Conservation (phyloP, 2,329 filamentous ascomycete genomes). For the Aquanectria penicillioides region DNA sequence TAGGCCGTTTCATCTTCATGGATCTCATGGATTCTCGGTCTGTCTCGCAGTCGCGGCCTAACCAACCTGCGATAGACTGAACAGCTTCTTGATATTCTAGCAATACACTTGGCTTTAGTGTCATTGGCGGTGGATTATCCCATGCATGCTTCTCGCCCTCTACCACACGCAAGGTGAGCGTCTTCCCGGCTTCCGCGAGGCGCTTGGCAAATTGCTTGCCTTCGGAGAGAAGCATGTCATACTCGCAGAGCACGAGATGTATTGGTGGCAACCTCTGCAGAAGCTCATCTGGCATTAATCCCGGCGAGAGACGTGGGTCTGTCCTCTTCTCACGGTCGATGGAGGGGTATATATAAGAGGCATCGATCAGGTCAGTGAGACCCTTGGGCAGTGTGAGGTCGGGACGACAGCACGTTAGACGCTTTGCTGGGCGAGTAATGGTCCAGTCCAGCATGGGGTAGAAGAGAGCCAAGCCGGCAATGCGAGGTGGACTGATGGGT, state of each 20-base stretch:
- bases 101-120: slow-evolving; percentile 55
- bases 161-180: slow-evolving; percentile 54
- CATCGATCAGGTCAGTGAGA: slow-evolving; percentile 71
- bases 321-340: slow-evolving; percentile 55
- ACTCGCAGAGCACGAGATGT: slow-evolving; percentile 70
- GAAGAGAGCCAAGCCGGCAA: slow-evolving; percentile 66
- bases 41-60: slow-evolving; percentile 50
- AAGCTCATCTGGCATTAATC: slow-evolving; percentile 63
- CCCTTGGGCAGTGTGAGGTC: slow-evolving; percentile 67
- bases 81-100: slow-evolving; percentile 59
- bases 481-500: slow-evolving; percentile 53
- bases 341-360: slow-evolving; percentile 67
- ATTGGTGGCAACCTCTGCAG: slow-evolving; percentile 63
- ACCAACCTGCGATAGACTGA: slow-evolving; percentile 53
- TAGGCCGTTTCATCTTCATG: slow-evolving; percentile 45
- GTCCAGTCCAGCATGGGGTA: slow-evolving; percentile 73
- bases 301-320: slow-evolving; percentile 68
- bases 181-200: slow-evolving; percentile 51
- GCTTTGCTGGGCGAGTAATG: slow-evolving; percentile 63
- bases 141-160: slow-evolving; percentile 58
- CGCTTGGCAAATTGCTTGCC: slow-evolving; percentile 70
- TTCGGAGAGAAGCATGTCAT: slow-evolving; percentile 71
- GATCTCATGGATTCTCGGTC: slow-evolving; percentile 49
- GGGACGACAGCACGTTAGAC: slow-evolving; percentile 62
- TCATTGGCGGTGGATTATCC: slow-evolving; percentile 58